Conservation (phyloP, 2,329 filamentous ascomycete genomes). For the Mycocentrospora acerina region DNA sequence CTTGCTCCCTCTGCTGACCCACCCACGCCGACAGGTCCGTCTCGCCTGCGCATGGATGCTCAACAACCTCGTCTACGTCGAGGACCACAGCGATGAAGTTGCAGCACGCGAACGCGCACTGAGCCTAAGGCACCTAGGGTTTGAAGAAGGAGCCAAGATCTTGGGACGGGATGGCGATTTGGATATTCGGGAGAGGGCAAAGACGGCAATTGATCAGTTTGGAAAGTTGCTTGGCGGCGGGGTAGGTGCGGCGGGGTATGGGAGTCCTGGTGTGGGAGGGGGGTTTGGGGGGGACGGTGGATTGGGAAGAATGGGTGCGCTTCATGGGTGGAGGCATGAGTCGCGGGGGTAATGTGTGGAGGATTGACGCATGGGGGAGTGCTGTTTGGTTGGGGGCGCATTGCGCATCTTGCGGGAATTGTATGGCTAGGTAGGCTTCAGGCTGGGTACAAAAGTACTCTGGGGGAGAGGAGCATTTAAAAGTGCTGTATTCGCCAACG, state of each 20-base stretch:
- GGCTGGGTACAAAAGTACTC: too few relatives aligned
- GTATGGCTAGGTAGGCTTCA: too few relatives aligned
- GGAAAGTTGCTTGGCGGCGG: constrained; percentile 21
- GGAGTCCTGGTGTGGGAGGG: too few relatives aligned
- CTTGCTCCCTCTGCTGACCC: constrained; percentile 71
- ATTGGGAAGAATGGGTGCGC: constrained; percentile 12
- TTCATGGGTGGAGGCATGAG: constrained; percentile 20
- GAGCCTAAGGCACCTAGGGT: constrained; percentile 71
- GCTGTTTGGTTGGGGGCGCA: too few relatives aligned
- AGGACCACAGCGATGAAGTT: constrained; percentile 68
- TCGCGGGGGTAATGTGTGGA: constrained; percentile 11
- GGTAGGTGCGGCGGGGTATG: constrained; percentile 1
- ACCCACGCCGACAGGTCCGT: constrained; percentile 72
- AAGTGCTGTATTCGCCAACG: too few relatives aligned
- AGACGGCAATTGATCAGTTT: constrained; percentile 70
- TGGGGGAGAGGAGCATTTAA: too few relatives aligned
- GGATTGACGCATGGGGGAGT: too few relatives aligned
- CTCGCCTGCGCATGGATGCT: constrained; percentile 79
- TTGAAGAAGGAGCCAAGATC: constrained; percentile 64
- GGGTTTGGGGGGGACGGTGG: constrained; percentile 8
- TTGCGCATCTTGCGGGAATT: too few relatives aligned
- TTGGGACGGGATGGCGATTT: constrained; percentile 69
- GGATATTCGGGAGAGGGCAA: constrained; percentile 82
- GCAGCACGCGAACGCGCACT: constrained; percentile 66
- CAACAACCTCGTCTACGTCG: constrained; percentile 81